These are phyloP conservation scores for Simplicillium aogashimaense DNA, from an alignment of 2,329 filamentous ascomycete species.

Conservation along the genomic window DNA sequence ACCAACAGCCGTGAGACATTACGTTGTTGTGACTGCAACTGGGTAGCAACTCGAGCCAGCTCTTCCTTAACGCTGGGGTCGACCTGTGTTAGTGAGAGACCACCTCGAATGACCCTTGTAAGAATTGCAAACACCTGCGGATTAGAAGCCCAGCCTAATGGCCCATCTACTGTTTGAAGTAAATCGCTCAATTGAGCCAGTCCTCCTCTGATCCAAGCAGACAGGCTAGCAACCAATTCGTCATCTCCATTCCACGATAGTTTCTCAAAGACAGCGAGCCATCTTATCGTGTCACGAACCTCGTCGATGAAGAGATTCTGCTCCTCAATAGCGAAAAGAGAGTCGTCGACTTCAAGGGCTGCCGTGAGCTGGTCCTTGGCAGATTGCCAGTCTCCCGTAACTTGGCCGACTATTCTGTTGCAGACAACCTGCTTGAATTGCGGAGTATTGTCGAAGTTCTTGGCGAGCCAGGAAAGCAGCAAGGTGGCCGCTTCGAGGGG, in stretches of 20 bases:
- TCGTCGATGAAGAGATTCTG: slow-evolving; percentile 92
- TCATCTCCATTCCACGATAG: slow-evolving; percentile 13
- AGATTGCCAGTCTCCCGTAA: slow-evolving; percentile 11
- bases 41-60: no score
- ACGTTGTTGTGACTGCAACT: background rate
- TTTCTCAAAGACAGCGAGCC: slow-evolving; percentile 42
- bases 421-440: slow-evolving; percentile 30
- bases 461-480: slow-evolving; percentile 32
- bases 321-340: slow-evolving; percentile 80
- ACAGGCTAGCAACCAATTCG: slow-evolving; percentile 16
- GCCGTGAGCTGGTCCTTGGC: slow-evolving; percentile 28
- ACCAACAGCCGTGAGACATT: slow-evolving; percentile 19
- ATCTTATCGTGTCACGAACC: slow-evolving; percentile 61
- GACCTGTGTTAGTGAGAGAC: slow-evolving; percentile 19
- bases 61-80: no score
- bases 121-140: slow-evolving; percentile 57
- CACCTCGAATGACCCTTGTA: slow-evolving; percentile 32
- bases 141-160: slow-evolving; percentile 64
- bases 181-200: slow-evolving; percentile 30
- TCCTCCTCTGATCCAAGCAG: slow-evolving; percentile 40
- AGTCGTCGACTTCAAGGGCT: slow-evolving; percentile 46
- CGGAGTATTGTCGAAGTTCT: slow-evolving; percentile 19
- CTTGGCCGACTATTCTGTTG: slow-evolving; percentile 27
- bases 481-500: slow-evolving; percentile 35
- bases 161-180: slow-evolving; percentile 41